Evolutionary conservation across 495 filamentous ascomycete species (phyloP).

Genomic region (Neurospora terricola): DNA sequence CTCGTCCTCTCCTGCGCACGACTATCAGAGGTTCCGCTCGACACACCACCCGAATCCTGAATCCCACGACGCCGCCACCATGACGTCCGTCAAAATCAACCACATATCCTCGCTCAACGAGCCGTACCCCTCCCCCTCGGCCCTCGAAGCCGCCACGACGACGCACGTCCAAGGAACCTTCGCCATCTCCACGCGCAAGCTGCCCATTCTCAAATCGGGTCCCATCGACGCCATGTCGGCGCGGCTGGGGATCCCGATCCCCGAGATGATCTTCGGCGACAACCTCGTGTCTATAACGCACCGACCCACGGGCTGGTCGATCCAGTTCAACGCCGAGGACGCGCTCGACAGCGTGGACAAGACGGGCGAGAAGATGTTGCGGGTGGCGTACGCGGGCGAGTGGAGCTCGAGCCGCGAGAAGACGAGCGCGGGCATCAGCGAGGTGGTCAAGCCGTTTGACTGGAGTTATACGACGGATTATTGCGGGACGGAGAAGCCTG

Average conservation of each 20-base stretch:
- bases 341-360: conserved; percentile 89
- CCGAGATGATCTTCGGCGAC: conserved; percentile 99
- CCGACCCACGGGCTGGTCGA: conserved; percentile 53
- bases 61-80: background rate
- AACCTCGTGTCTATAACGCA: conserved; percentile 73
- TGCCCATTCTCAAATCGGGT: conserved; percentile 81
- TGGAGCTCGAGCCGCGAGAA: conserved; percentile 83
- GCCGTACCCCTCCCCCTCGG: conserved; percentile 4
- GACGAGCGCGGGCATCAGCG: conserved; percentile 79
- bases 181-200: conserved; percentile 66
- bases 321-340: conserved; percentile 75
- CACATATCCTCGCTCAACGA: conserved; percentile 31
- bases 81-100: conserved; percentile 1
- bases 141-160: conserved; percentile 28
- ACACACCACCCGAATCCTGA: background rate
- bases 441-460: conserved; percentile 91
- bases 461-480: conserved; percentile 94
- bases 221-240: conserved; percentile 81
- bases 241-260: conserved; percentile 71
- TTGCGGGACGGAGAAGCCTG: conserved; percentile 47
- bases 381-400: conserved; percentile 82
- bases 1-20: background rate
- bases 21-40: background rate
- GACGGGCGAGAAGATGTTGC: conserved; percentile 77
- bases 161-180: conserved; percentile 51